phyloP scores from a whole-genome alignment of 1,139 yeast species.

The Suhomyces panamericanus region DNA sequence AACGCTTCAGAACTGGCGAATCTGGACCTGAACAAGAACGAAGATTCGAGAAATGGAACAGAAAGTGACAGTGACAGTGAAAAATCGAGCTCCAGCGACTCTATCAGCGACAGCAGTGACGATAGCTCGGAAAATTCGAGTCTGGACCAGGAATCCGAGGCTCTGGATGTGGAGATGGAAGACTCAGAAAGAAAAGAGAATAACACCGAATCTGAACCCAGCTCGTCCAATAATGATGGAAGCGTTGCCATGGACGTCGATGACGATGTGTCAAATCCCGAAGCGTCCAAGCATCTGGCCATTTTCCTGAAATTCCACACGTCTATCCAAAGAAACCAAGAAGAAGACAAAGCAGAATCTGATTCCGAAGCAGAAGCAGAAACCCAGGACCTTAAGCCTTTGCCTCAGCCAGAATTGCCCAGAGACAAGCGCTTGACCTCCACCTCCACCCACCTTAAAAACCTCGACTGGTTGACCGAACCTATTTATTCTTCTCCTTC shows the following conservation, averaged over 20 bases:
- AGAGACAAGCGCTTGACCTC: constrained; percentile 46
- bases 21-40: background rate
- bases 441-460: constrained; percentile 40
- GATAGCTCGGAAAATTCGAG: background rate
- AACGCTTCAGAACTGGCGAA: constrained; percentile 7
- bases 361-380: constrained; percentile 29
- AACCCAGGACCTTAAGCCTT: constrained; percentile 63
- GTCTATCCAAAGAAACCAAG: constrained; percentile 13
- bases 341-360: constrained; percentile 10
- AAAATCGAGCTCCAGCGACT: constrained; percentile 6
- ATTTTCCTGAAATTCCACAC: constrained; percentile 33
- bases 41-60: background rate
- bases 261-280: constrained; percentile 1
- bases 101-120: background rate
- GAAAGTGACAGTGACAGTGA: background rate
- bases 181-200: constrained; percentile 1
- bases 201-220: background rate
- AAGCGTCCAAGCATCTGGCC: constrained; percentile 29
- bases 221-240: background rate
- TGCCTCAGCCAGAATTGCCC: constrained; percentile 79
- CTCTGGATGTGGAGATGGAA: constrained; percentile 2
- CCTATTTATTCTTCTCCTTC: constrained; percentile 59
- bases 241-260: constrained; percentile 10
- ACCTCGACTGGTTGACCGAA: constrained; percentile 64
- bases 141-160: background rate